Evolutionary conservation across 768 basidiomycete species (phyloP), one percentile per base, ranked within the genome.

Genomic region (Suillus subluteus): DNA sequence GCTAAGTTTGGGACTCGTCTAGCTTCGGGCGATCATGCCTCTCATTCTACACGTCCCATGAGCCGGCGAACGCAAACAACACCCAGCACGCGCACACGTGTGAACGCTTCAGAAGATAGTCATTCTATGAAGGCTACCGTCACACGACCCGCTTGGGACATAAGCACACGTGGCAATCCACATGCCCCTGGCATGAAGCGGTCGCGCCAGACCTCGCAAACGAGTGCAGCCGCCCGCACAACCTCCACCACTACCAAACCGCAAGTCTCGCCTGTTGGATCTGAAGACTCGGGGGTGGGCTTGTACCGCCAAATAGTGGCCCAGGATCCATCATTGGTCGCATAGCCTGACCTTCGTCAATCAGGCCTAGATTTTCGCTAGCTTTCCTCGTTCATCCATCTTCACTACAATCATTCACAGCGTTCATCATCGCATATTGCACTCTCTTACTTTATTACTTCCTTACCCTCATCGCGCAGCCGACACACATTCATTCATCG

Each of bases 1-100:
- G 96, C 95, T 66, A 98, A 98, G 78, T 97, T 98, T 79, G 96
- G 94, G 26, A 87, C 88, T 50, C 87, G 96, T 21, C 81, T 96
- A 44, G 81, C 96, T 56, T 87, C 91, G 30, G 85, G 82, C 58
- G 90, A 92, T 46, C 78, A 79, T 58, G 54, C 48, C 50, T 77
- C 83, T 3, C 74, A 76, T 56, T 70, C 74, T 16, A 62, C 80
- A 52, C 88, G 92, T 38, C 86, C 91, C 8, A 82, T 86, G 7
- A 92, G 88, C 74, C 87, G 91, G 59, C 83, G 88, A 62, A 86
- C 88, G 30, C 79, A 82, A 73, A 76, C 82, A 70, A 44, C 65
- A 71, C 82, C 62, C 71, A 64, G 80, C 79, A n/a, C 84, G 79
- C 43, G 82, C 84, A 62, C 80, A 70, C 67, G 76, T 79, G 56